phyloP scores from a whole-genome alignment of 768 basidiomycete genomes.

The Tricholoma hemisulphureum region DNA sequence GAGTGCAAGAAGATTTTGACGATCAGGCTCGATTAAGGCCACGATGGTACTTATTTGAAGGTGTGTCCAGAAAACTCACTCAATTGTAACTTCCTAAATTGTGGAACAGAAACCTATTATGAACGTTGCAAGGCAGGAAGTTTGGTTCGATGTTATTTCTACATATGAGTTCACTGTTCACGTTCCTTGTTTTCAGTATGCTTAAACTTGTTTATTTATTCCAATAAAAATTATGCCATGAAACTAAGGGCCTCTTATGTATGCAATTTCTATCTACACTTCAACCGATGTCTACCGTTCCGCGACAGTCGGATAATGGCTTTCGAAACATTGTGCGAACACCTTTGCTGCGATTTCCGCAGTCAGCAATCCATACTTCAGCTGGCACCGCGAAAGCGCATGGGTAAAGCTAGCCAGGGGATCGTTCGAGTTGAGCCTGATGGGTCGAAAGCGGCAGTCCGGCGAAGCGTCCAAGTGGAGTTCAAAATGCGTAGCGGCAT shows the following conservation, averaged over 20 bases:
- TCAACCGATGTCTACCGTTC: background rate
- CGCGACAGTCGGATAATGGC: background rate
- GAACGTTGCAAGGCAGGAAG: no score
- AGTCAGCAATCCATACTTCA: background rate
- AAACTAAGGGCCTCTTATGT: background rate
- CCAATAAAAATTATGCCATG: background rate
- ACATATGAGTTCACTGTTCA: background rate
- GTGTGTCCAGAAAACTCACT: background rate
- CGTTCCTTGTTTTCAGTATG: background rate
- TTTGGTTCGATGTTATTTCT: background rate
- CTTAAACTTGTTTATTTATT: background rate
- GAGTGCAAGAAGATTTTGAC: background rate
- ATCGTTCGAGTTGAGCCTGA: background rate
- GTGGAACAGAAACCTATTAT: background rate
- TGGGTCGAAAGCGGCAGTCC: background rate
- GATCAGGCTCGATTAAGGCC: background rate
- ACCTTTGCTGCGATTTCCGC: background rate
- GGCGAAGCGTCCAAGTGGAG: background rate
- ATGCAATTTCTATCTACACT: background rate
- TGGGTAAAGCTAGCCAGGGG: background rate
- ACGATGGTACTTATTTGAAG: background rate
- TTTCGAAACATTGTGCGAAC: background rate
- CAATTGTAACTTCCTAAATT: background rate
- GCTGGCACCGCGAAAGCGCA: background rate
- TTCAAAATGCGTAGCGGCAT: background rate